Evolutionary conservation across 2,329 filamentous ascomycete species (phyloP), one percentile per base, ranked within the genome.

Genomic region (Claviceps capensis): DNA sequence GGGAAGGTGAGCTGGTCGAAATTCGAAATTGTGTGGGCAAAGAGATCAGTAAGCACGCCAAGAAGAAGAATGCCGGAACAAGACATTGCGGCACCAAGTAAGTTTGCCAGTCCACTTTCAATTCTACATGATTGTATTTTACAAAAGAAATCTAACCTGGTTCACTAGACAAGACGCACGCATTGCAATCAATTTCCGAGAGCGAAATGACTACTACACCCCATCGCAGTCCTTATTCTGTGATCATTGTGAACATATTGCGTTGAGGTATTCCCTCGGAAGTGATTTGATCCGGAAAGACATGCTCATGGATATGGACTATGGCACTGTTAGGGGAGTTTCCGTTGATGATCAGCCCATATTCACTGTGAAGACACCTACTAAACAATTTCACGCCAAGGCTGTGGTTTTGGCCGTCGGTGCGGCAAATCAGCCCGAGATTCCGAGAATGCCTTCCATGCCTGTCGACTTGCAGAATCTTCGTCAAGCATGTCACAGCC

Each of bases 1-100:
- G 81, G n/a, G 75, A 81, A 53, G 65, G 68, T 5, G 85, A 91
- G 59, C 66, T 89, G 8, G 71, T 77, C 47, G 84, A 90, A 66
- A 83, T 91, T 47, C 70, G 75, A 0, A 82, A 83, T 2, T 88
- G 86, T 56, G 86, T 89, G 0, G 86, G 87, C 0, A 88, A 85
- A 60, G 86, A 89, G 60, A 65, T 89, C 52, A 89, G 85, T 69
- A 91, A 91, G 68, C 85, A 91, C 64, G 76, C 79, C 53, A 84
- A 83, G 70, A 88, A 88, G 72, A 79, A 81, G 64, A 68, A 66
- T 56, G 59, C 67, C 55, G 57, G 61, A 40, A 54, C 60, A 4
- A 57, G 58, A 52, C 56, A 58, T 11, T 67, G 63, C 14, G 70
- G 72, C 50, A 69, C 69, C 62, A 73, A 72, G 72, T 73, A 55